A percentile compares a stretch with the other conserved stretches of the same genome.
Evolutionary conservation across 73 alveolate genomes (phyloP).

Genomic region (Tetrahymena thermophila): DNA sequence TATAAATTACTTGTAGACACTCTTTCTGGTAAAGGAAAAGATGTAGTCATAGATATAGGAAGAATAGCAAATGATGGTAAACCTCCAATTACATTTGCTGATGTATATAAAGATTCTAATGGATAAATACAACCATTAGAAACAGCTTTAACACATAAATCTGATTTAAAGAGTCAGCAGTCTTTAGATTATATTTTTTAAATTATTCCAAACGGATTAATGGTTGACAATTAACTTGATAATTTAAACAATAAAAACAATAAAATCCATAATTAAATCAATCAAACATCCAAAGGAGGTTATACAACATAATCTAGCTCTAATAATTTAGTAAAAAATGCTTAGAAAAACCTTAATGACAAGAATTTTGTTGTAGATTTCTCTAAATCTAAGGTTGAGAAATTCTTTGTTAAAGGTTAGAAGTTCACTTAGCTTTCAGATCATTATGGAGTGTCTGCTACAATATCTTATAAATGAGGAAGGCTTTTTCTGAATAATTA

Average conservation of each 20-base stretch:
- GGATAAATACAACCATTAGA: conserved; percentile 52
- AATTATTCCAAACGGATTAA: conserved; percentile 47
- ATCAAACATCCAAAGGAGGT: background rate
- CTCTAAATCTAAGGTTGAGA: conserved; percentile 56
- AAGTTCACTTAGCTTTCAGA: conserved; percentile 78
- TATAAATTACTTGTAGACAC: background rate
- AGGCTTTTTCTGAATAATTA: no score
- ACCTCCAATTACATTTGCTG: background rate
- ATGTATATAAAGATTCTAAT: background rate
- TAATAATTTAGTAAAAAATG: background rate
- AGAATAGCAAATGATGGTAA: background rate
- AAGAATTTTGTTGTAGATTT: conserved; percentile 25
- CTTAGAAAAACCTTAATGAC: background rate
- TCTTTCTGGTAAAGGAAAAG: background rate
- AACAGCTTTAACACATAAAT: conserved; percentile 57
- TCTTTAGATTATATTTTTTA: conserved; percentile 76
- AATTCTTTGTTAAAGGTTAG: conserved; percentile 65
- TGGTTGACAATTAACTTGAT: background rate
- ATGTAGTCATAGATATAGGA: background rate
- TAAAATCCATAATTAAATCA: background rate
- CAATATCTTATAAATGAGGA: background rate
- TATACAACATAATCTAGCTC: background rate
- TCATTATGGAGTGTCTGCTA: conserved; percentile 76
- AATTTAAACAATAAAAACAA: no score
- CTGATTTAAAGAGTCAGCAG: conserved; percentile 50